Percentiles rank a stretch among this genome's conserved stretches.
Conservation (phyloP, 441 rosid genomes). For the Gossypium laxum region DNA sequence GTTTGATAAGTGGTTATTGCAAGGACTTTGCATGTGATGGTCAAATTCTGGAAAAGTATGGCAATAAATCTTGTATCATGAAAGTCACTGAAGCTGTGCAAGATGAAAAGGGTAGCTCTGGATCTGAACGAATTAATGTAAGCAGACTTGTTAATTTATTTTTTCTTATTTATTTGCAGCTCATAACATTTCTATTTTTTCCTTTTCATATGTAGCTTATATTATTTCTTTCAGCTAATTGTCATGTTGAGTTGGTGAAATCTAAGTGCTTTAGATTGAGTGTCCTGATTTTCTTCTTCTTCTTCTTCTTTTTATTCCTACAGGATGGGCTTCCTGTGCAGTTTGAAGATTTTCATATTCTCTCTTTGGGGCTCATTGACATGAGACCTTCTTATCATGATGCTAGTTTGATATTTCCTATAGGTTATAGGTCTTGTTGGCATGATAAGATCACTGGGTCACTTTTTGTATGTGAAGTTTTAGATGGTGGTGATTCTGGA, state of each 20-base stretch:
- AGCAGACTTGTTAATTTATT: slow-evolving; percentile 23
- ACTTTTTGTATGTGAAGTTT: slow-evolving; percentile 67
- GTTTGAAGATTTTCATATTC: slow-evolving; percentile 84
- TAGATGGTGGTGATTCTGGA: slow-evolving; percentile 78
- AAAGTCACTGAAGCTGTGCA: slow-evolving; percentile 34
- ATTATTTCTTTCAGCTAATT: slow-evolving; percentile 2
- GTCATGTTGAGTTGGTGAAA: neutral
- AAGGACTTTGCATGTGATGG: slow-evolving; percentile 35
- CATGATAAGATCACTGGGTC: slow-evolving; percentile 93
- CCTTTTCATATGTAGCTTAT: slow-evolving; percentile 6
- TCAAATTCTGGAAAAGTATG: slow-evolving; percentile 29
- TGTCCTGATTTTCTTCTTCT: slow-evolving; percentile 5
- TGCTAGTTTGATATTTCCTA: slow-evolving; percentile 53
- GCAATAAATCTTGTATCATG: slow-evolving; percentile 25
- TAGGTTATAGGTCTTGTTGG: slow-evolving; percentile 93
- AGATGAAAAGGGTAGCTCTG: slow-evolving; percentile 30
- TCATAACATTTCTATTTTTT: slow-evolving; percentile 8
- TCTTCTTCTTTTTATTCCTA: slow-evolving; percentile 22
- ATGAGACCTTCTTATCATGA: slow-evolving; percentile 76
- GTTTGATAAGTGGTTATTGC: slow-evolving; percentile 28
- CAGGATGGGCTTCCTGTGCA: slow-evolving; percentile 82
- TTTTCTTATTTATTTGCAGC: neutral
- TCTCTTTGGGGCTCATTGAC: slow-evolving; percentile 75
- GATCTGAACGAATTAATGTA: slow-evolving; percentile 42
- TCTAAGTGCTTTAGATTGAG: neutral